Evolutionary conservation across 768 basidiomycete genomes (phyloP).

Genomic region (Mrakia hoshinonis): DNA sequence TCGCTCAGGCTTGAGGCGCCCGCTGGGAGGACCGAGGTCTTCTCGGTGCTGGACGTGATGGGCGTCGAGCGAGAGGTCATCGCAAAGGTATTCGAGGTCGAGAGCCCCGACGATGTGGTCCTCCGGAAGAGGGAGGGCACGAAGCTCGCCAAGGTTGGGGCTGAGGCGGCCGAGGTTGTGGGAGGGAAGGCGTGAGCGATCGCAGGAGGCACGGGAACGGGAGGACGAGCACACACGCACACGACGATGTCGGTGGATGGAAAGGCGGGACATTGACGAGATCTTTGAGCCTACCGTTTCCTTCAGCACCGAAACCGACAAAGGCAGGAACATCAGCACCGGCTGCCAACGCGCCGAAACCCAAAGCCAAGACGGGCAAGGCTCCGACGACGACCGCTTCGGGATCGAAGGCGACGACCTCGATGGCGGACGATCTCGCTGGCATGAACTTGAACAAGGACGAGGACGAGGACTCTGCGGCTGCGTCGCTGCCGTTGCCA

Average conservation of each 20-base stretch:
- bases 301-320: background rate
- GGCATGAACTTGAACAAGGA: conserved; percentile 55
- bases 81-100: conserved; percentile 59
- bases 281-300: background rate
- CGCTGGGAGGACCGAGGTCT: background rate
- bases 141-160: conserved; percentile 24
- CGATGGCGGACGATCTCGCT: conserved; percentile 61
- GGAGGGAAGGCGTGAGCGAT: background rate
- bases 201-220: background rate
- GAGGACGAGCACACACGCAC: too few relatives aligned
- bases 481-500: conserved; percentile 40
- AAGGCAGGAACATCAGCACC: background rate
- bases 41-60: conserved; percentile 12
- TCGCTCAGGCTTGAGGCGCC: background rate
- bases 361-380: conserved; percentile 34
- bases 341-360: conserved; percentile 11
- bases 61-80: conserved; percentile 7
- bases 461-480: conserved; percentile 43
- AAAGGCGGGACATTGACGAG: background rate
- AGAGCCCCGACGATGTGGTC: conserved; percentile 87
- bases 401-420: conserved; percentile 39
- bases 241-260: background rate
- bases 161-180: background rate
- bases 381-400: conserved; percentile 25
- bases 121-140: conserved; percentile 71